Evolutionary conservation across 2,329 filamentous ascomycete genomes (phyloP), one percentile per base, ranked within the genome.

Genomic region (Lasiodiplodia sp.): DNA sequence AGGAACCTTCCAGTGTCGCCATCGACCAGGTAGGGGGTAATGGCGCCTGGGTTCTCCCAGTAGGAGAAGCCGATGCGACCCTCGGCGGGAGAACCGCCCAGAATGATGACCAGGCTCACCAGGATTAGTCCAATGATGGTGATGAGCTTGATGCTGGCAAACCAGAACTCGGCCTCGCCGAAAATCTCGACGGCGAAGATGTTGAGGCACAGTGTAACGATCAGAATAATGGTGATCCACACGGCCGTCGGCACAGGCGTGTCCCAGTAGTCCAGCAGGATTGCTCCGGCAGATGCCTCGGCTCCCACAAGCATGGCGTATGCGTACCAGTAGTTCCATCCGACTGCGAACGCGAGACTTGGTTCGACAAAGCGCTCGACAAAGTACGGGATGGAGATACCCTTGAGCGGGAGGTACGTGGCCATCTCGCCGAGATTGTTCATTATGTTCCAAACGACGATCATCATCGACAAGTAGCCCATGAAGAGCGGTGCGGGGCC

Each of bases 331-430:
- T 68, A 62, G 16, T 38, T 64, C 25, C 28, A 68, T 1, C 66
- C 66, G 11, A 40, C 10, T 1, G 66, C 66, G 6, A 68, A 68
- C n/a, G 56, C 66, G 4, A 68, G 37, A 21, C 21, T 31, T 1
- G 66, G 66, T 11, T 40, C 34, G 8, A 64, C 38, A n/a, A 57
- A 68, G 40, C 93, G 87, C 34, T 92, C 95, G 11, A 93, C 94
- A 80, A 96, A 4, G 92, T 89, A 1, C 92, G 91, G 76, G 96
- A 97, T 2, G 92, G 94, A 53, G 70, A 72, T 16, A 93, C 94
- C n/a, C 93, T 91, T 71, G 8, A 75, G 69, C 57, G 72, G 73
- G 8, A 76, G 69, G 69, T 71, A 74, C 1, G 73, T 72, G 0
- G 71, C 68, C 71, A 75, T 72, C 60, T 75, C 73, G 21, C 70